These are phyloP conservation scores for Saturnispora hagleri DNA, from an alignment of 805 yeast species.

Conservation along the genomic window DNA sequence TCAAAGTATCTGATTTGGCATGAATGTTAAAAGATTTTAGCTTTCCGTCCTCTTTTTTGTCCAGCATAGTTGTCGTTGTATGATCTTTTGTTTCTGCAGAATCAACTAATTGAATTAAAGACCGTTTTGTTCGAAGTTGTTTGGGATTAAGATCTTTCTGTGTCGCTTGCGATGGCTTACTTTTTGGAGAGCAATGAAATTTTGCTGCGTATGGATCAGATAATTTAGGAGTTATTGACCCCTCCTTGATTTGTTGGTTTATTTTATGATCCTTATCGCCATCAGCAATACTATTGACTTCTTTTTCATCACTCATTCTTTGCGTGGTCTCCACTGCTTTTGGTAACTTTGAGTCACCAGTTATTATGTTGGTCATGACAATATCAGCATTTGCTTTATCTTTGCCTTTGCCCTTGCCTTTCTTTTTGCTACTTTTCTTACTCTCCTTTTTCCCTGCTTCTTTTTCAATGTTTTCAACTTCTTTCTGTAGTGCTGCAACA, in stretches of 20 bases:
- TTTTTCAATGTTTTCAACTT: conserved; percentile 9
- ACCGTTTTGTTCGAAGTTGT: conserved; percentile 1
- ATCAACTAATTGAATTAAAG: conserved; percentile 8
- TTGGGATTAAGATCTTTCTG: background rate
- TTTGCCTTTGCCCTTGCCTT: conserved; percentile 17
- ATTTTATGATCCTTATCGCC: too few relatives aligned
- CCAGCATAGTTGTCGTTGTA: background rate
- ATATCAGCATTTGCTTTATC: conserved; percentile 16
- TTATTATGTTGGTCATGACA: background rate
- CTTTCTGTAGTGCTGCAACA: conserved; percentile 9
- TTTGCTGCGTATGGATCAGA: background rate
- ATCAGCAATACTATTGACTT: background rate
- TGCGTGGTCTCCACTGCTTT: background rate
- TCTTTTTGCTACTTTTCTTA: conserved; percentile 17
- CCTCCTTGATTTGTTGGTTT: background rate
- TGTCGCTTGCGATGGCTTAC: background rate
- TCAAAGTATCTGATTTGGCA: background rate
- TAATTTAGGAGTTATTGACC: background rate
- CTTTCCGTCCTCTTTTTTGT: background rate
- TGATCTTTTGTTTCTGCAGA: background rate
- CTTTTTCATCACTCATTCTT: background rate
- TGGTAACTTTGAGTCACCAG: background rate
- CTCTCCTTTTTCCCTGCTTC: conserved; percentile 5
- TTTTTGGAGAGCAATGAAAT: conserved; percentile 6
- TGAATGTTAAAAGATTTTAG: conserved; percentile 11